Base-by-base conservation (phyloP, 1,284 basidiomycete species). In the Marasmius sp. region DNA sequence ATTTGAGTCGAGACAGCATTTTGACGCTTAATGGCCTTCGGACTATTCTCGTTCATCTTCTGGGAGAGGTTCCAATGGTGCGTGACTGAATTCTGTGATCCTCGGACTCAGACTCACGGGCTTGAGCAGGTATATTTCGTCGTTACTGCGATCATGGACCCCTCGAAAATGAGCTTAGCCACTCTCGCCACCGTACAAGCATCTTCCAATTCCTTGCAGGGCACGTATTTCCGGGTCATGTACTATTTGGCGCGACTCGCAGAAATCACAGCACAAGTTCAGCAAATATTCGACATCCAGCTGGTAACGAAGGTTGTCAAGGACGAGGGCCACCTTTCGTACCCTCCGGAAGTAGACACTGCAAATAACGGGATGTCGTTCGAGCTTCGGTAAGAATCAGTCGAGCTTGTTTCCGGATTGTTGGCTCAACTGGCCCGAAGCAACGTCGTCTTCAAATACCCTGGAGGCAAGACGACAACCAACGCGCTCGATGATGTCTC, bases 381-480 rank as follows among this genome's bases (percentile, higher is more conserved):
- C 22, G 73, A 79, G 59, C 61, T 81, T 1, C 64, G 64, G 79
- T 79, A 64, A 16, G 62, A 27, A 27, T 4, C 11, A 10, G 10
- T 3, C 14, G 3, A 49, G 3, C 62, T 16, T 18, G 51, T 16
- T 18, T 5, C 27, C n/a, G 7, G 27, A 58, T 7, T 48, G 39
- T 60, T 18, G 37, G 9, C 36, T 34, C 18, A 1, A 2, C 6
- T 7, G 39, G n/a, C 11, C 14, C 47, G 2, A 45, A 81, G 80
- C 11, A 68, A 83, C 38, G 75, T 85, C 2, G 72, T 71, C 0
- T 85, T 85, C 60, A 66, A 71, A 1, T 86, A 85, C 64, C 81
- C 81, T 0, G 77, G 76, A 9, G 72, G 69, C 52, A 75, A 80
- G 57, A 74, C 74, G 8, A 76, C 68, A 6, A 71, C 69, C 1